These are phyloP conservation scores for Galeopsis tetrahit DNA, from an alignment of 257 asterid genomes.

Conservation along the genomic window DNA sequence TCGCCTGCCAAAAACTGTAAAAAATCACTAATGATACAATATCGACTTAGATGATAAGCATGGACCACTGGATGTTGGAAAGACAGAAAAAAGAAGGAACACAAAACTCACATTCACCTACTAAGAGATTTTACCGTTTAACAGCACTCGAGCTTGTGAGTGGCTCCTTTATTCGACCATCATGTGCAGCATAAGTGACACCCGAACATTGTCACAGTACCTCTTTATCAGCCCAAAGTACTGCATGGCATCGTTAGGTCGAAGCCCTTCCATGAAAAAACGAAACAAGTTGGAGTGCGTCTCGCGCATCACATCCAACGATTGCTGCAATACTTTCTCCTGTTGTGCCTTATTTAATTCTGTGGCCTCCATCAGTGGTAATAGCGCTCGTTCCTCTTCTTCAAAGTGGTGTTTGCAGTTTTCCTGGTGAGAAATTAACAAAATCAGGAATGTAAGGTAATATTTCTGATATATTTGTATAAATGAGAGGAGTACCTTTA, in stretches of 20 bases:
- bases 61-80: slow-evolving; percentile 31
- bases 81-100: neutral
- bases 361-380: slow-evolving; percentile 92
- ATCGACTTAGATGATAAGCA: slow-evolving; percentile 31
- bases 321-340: slow-evolving; percentile 68
- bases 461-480: neutral
- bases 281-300: slow-evolving; percentile 80
- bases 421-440: slow-evolving; percentile 47
- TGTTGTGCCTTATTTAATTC: slow-evolving; percentile 74
- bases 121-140: neutral
- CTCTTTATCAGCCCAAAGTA: slow-evolving; percentile 77
- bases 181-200: slow-evolving; percentile 75
- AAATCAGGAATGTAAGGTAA: slow-evolving; percentile 9
- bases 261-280: slow-evolving; percentile 87
- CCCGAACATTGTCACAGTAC: slow-evolving; percentile 71
- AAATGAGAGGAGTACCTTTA: slow-evolving; percentile 54
- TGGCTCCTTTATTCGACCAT: slow-evolving; percentile 52
- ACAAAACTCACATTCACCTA: slow-evolving; percentile 3
- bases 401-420: slow-evolving; percentile 80
- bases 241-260: slow-evolving; percentile 88
- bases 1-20: slow-evolving; percentile 35
- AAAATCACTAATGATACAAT: slow-evolving; percentile 34
- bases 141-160: no score
- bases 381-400: slow-evolving; percentile 81
- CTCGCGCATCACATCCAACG: slow-evolving; percentile 83